Conservation (phyloP, 257 asterid genomes). For the Petunia secreta region DNA sequence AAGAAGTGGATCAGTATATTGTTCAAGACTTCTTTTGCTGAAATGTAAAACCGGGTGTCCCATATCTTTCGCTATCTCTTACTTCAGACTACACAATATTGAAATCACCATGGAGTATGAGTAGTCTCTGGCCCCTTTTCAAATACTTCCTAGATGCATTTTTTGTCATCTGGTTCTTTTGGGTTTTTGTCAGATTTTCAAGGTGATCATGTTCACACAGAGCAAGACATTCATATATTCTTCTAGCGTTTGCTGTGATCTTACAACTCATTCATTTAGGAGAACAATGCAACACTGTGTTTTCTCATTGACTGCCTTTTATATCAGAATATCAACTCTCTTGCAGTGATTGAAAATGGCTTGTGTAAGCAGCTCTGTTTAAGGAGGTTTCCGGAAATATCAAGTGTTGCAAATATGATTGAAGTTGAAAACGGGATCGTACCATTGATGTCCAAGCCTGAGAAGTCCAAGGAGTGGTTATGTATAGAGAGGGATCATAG, state of each 20-base stretch:
- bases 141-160: constrained; percentile 9
- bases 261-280: constrained; percentile 4
- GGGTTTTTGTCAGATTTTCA: not conserved
- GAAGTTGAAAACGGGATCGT: constrained; percentile 38
- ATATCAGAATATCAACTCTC: not conserved
- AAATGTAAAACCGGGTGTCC: not conserved
- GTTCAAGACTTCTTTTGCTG: constrained; percentile 12
- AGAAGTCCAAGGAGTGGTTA: constrained; percentile 40
- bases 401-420: constrained; percentile 40
- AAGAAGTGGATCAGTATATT: constrained; percentile 19
- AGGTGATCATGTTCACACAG: not conserved
- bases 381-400: constrained; percentile 59
- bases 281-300: not conserved
- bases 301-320: constrained; percentile 13
- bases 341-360: constrained; percentile 68
- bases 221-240: not conserved
- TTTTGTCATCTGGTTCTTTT: not conserved
- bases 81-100: not conserved
- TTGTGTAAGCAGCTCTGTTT: constrained; percentile 66
- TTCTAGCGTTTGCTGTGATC: not conserved
- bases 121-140: not conserved
- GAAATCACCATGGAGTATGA: not conserved
- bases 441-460: constrained; percentile 32
- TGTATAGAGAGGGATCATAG: constrained; percentile 55
- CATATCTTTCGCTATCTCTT: not conserved